Base-by-base conservation (phyloP, 2,329 filamentous ascomycete species). In the Colletotrichum nymphaeae region DNA sequence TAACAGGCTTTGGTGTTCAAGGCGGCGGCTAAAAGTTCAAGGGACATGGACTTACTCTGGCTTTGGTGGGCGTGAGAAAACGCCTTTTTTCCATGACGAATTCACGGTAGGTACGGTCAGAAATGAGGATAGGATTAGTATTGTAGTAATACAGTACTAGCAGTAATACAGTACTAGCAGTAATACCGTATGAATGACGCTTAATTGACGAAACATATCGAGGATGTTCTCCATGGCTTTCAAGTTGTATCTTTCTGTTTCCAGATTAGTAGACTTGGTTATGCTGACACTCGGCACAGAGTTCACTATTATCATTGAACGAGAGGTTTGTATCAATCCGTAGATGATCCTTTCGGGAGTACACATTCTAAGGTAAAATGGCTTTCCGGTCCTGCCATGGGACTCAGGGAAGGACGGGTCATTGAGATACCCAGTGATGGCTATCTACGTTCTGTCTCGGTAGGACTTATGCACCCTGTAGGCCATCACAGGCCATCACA, bases 1-100 rank as follows among this genome's bases (percentile, higher is more conserved):
- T 67, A 52, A 26, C 32, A 49, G 65, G 56, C 28, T 60, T 55
- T 22, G 56, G 65, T 63, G 65, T 67, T 63, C 55, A 60, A 28
- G 53, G 16, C 9, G 56, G 65, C 32, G 11, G 46, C 22, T 24
- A 42, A 65, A 30, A 19, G 28, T n/a, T n/a, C 52, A 57, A 56
- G 19, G 55, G 32, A 24, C 7, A 19, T 26, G 19, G 52, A 12
- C 6, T 14, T 56, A 22, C 3, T 65, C 22, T 28, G 16, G 14
- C 12, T 42, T 57, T 11, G 24, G 14, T 32, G 28, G 32, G 6
- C 22, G 16, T 16, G 9, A 16, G 63, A 30, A 16, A 46, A 65
- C 28, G 42, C 9, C 9, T 14, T 65, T 32, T 32, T 57, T 9
- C n/a, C 49, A 28, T 55, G 19, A 63, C 35, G 46, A 53, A 14